Evolutionary conservation across 768 basidiomycete species (phyloP).

Genomic region (Amanita thiersii): DNA sequence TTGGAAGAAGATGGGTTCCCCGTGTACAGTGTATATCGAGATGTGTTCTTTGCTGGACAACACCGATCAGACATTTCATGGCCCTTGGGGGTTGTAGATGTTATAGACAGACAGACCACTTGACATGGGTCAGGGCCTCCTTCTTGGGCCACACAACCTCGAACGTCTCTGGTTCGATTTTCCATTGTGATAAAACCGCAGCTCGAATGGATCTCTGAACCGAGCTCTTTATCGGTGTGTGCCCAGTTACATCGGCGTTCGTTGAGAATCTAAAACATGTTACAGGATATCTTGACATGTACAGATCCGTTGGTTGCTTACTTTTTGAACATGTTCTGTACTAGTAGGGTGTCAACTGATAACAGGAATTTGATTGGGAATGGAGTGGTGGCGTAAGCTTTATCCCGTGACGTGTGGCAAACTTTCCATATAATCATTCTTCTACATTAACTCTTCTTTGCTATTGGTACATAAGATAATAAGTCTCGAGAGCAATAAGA

Average conservation of each 20-base stretch:
- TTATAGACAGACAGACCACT: slow-evolving; percentile 62
- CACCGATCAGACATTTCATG: slow-evolving; percentile 14
- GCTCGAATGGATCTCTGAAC: slow-evolving; percentile 85
- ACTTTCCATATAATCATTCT: slow-evolving; percentile 7
- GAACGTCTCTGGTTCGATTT: slow-evolving; percentile 68
- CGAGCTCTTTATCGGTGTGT: slow-evolving; percentile 89
- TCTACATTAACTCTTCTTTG: slow-evolving; percentile 34
- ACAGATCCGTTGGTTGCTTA: slow-evolving; percentile 19
- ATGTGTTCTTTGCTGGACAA: slow-evolving; percentile 84
- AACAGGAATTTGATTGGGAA: slow-evolving; percentile 8
- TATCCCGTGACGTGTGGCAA: too few species aligned
- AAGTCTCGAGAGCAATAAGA: slow-evolving; percentile 21
- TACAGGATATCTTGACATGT: slow-evolving; percentile 10
- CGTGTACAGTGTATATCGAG: slow-evolving; percentile 84
- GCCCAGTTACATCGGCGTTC: slow-evolving; percentile 77
- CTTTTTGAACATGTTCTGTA: slow-evolving; percentile 66
- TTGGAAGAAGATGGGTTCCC: slow-evolving; percentile 90
- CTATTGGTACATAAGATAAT: slow-evolving; percentile 36
- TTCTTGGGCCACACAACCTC: slow-evolving; percentile 99
- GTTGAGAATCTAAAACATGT: slow-evolving; percentile 49
- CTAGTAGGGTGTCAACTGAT: slow-evolving; percentile 2
- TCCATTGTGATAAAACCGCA: slow-evolving; percentile 75
- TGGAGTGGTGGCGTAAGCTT: too few species aligned
- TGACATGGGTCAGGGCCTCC: slow-evolving; percentile 85
- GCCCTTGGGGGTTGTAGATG: neutral